Conservation (phyloP, 2,329 filamentous ascomycete genomes). For the Diaporthe humulicola region DNA sequence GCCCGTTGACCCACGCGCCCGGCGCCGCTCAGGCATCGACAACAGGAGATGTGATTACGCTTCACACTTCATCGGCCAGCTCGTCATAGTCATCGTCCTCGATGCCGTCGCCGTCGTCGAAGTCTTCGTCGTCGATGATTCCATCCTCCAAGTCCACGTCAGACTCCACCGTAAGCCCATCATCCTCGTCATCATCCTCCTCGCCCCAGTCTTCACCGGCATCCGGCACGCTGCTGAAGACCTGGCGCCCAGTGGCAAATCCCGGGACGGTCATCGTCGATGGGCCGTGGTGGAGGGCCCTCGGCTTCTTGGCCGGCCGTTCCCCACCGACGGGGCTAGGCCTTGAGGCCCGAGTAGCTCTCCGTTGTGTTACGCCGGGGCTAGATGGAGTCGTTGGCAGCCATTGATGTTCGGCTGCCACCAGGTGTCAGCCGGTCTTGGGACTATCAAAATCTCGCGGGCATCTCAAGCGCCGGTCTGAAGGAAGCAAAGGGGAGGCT, state of each 20-base stretch:
- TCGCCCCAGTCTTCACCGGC: neutral
- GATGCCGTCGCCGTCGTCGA: neutral
- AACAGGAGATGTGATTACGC: no score
- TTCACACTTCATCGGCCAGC: neutral
- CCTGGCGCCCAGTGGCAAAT: neutral
- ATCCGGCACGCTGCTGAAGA: neutral
- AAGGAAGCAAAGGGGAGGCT: neutral
- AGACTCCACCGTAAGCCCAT: neutral
- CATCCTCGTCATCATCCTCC: neutral
- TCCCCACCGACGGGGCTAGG: neutral
- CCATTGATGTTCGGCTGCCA: neutral
- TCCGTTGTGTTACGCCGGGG: neutral
- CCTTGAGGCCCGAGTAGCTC: slow-evolving; percentile 4
- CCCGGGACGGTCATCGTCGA: neutral
- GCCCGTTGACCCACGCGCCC: neutral
- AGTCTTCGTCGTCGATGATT: neutral
- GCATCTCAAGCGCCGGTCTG: no score
- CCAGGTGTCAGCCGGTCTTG: neutral
- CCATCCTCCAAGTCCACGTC: neutral
- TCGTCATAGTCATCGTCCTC: neutral
- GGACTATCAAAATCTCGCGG: neutral
- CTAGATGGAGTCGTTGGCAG: neutral
- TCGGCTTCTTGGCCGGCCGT: slow-evolving; percentile 6
- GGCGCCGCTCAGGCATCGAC: neutral
- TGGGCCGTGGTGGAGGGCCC: neutral